Evolutionary conservation across 2,329 filamentous ascomycete genomes (phyloP).

Genomic region (Didymella pomorum): DNA sequence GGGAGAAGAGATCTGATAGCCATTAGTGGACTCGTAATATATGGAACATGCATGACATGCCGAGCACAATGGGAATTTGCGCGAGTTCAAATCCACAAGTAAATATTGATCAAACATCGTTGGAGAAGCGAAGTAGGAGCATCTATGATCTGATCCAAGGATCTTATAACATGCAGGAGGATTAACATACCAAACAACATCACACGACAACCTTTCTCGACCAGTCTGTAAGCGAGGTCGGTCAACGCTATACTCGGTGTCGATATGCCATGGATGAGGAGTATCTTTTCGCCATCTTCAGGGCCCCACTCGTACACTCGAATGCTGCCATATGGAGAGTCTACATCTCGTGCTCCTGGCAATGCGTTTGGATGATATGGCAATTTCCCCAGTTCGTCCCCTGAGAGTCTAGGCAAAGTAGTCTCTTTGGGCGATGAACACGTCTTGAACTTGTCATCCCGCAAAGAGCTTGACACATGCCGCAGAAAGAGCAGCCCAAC

Average conservation of each 20-base stretch:
- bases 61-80: neutral
- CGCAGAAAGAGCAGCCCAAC: conserved; percentile 35
- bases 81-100: neutral
- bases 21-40: conserved; percentile 11
- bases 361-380: conserved; percentile 74
- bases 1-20: conserved; percentile 70
- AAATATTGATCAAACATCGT: neutral
- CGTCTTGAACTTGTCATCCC: conserved; percentile 22
- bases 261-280: conserved; percentile 82
- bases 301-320: conserved; percentile 85
- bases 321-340: conserved; percentile 73
- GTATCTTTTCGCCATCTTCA: conserved; percentile 71
- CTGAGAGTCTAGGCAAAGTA: conserved; percentile 36
- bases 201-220: conserved; percentile 72
- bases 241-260: conserved; percentile 77
- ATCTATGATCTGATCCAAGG: neutral
- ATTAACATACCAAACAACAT: conserved; percentile 72
- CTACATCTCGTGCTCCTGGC: conserved; percentile 73
- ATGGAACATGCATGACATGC: neutral
- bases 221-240: conserved; percentile 71
- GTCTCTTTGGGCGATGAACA: conserved; percentile 42
- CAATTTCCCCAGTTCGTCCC: conserved; percentile 32
- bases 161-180: neutral
- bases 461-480: conserved; percentile 31
- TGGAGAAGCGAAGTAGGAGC: neutral